These are phyloP conservation scores for Aspergillus ostianus DNA, from an alignment of 495 filamentous ascomycete species.

Conservation along the genomic window DNA sequence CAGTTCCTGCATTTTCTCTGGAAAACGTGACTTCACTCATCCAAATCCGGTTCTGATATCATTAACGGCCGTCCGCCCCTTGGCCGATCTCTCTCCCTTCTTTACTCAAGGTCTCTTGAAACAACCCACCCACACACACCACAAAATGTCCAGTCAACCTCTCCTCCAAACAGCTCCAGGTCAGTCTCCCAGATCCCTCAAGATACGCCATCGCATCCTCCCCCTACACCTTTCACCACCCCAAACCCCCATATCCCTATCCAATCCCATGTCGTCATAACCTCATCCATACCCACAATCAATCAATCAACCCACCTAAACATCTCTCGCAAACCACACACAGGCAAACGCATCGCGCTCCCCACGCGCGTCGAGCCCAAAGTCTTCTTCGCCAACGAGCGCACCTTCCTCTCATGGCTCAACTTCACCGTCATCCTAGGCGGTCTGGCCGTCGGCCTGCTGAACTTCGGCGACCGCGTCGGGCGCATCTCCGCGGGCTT, in stretches of 20 bases:
- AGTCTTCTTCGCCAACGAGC: constrained; percentile 99
- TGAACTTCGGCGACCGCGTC: constrained; percentile 95
- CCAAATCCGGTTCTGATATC: neutral
- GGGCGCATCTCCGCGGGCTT: constrained; percentile 88
- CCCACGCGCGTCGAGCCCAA: constrained; percentile 98
- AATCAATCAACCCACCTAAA: constrained; percentile 2
- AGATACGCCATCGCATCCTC: neutral
- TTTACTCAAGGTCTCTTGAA: neutral
- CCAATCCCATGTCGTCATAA: neutral
- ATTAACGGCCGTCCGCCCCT: neutral
- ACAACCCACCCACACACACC: neutral
- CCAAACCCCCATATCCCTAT: no score
- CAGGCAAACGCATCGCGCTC: constrained; percentile 97
- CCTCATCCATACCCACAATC: neutral
- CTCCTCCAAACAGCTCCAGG: constrained; percentile 84
- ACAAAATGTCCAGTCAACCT: constrained; percentile 88
- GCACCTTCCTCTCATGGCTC: constrained; percentile 98
- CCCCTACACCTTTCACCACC: neutral
- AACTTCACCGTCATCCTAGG: constrained; percentile 99
- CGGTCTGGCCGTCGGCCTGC: constrained; percentile 88
- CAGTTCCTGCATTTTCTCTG: neutral
- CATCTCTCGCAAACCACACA: neutral
- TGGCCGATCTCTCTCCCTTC: constrained; percentile 3
- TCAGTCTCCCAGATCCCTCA: constrained; percentile 14
- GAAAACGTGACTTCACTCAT: neutral